Evolutionary conservation across 2,329 filamentous ascomycete species (phyloP).

Genomic region (Orbilia quercus): DNA sequence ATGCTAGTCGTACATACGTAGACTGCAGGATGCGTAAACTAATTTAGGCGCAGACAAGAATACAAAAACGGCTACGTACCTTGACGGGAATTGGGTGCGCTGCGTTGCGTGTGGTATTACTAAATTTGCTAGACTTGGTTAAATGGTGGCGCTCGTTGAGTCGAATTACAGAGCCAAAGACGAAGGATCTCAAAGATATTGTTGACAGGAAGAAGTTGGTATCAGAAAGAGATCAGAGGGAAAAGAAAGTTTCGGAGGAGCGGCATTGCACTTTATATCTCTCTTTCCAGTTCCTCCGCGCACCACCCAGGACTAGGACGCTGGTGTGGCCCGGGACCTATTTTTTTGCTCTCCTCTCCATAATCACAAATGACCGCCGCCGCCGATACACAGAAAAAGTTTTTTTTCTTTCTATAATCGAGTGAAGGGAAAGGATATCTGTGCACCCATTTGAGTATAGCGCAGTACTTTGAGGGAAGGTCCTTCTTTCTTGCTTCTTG

Average conservation of each 20-base stretch:
- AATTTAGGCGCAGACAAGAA: slow-evolving; percentile 19
- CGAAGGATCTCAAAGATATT: slow-evolving; percentile 19
- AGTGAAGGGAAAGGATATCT: slow-evolving; percentile 15
- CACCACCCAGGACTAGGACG: slow-evolving; percentile 23
- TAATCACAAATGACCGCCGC: slow-evolving; percentile 52
- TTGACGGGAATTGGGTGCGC: slow-evolving; percentile 33
- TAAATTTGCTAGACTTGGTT: slow-evolving; percentile 14
- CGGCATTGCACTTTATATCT: slow-evolving; percentile 56
- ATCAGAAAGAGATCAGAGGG: slow-evolving; percentile 14
- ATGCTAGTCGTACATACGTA: too few species aligned
- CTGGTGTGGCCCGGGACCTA: slow-evolving; percentile 28
- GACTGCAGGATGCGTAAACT: background rate
- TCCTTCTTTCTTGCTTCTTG: slow-evolving; percentile 51
- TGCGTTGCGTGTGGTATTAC: slow-evolving; percentile 32
- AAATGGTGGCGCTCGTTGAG: slow-evolving; percentile 5
- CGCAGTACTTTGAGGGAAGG: slow-evolving; percentile 17
- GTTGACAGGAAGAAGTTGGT: slow-evolving; percentile 35
- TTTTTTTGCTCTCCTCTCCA: slow-evolving; percentile 28
- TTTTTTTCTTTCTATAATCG: too few species aligned
- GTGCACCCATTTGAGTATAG: slow-evolving; percentile 16
- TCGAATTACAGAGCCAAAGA: slow-evolving; percentile 19
- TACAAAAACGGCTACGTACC: slow-evolving; percentile 35
- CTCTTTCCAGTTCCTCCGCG: slow-evolving; percentile 7
- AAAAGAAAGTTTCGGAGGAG: slow-evolving; percentile 36
- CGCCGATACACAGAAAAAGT: slow-evolving; percentile 29